Base-by-base conservation (phyloP, 805 yeast genomes). In the Debaryomyces castellii region DNA sequence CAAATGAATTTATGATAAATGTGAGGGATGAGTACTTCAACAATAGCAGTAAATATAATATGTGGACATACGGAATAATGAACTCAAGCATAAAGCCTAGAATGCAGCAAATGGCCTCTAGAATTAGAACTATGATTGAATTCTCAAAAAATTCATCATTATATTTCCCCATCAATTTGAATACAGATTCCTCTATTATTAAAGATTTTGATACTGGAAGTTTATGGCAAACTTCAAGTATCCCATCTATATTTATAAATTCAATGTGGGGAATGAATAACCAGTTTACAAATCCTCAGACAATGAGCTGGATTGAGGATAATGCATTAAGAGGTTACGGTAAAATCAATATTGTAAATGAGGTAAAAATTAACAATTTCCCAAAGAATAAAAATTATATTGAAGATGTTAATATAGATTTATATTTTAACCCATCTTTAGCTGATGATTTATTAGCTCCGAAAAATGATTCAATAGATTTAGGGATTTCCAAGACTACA, bases 1-100 rank as follows among this genome's bases (percentile, higher is more conserved):
- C 87, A 4, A 60, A 66, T 34, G 72, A 73, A 39, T 52, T 82
- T 50, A 47, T 90, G 20, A 55, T 66, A n/a, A 76, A 73, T 6
- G 41, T 90, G 16, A 71, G 79, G 45, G 97, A 91, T 59, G 95
- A 88, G 54, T 84, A 78, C 53, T 69, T 83, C 53, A 69, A 66
- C 37, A 63, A 59, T 40, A 59, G 58, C 39, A 63, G 60, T 48
- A 72, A 71, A 47, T 53, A 67, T 45, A 64, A 64, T 44, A 43
- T 71, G 8, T 70, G 76, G 76, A 52, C 53, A 4, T 66, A 63
- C 53, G 74, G 63, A 1, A 41, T 66, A 14, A 33, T 58, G 43
- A 37, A 48, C 22, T n/a, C 47, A 24, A 38, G 39, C 4, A 12
- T 28, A 6, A 43, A 43, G 9, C 36, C 46, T 1, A 41, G 16